phyloP scores from a whole-genome alignment of 2,329 filamentous ascomycete genomes.

The Ambrosiella cleistominuta region DNA sequence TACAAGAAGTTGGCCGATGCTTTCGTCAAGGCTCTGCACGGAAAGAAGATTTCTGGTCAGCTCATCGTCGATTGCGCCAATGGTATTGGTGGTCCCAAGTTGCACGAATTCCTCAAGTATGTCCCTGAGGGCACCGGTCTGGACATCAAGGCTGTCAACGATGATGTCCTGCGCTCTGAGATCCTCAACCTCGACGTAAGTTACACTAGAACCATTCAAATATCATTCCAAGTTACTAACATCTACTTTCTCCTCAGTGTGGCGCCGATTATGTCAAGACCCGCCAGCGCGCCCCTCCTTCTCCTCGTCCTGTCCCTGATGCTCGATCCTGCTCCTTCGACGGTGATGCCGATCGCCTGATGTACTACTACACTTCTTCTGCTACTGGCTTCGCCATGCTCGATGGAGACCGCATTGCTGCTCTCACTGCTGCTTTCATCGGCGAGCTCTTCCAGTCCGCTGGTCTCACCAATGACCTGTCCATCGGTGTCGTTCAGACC shows the following conservation, averaged over 20 bases:
- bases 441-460: conserved; percentile 70
- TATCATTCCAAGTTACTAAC: not conserved
- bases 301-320: conserved; percentile 56
- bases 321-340: conserved; percentile 82
- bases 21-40: conserved; percentile 67
- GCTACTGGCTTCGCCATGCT: conserved; percentile 77
- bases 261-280: conserved; percentile 98
- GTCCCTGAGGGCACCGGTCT: conserved; percentile 53
- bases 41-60: conserved; percentile 53
- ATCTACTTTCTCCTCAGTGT: conserved; percentile 36
- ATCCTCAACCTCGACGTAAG: conserved; percentile 72
- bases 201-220: conserved; percentile 7
- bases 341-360: conserved; percentile 84
- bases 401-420: conserved; percentile 92
- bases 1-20: conserved; percentile 80
- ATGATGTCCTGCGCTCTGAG: conserved; percentile 80
- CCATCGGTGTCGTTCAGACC: conserved; percentile 89
- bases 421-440: conserved; percentile 83
- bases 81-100: conserved; percentile 83
- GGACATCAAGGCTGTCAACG: conserved; percentile 76
- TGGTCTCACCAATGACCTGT: conserved; percentile 61
- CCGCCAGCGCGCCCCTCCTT: conserved; percentile 74
- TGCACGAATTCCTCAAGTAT: conserved; percentile 70
- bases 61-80: conserved; percentile 92
- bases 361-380: conserved; percentile 83